phyloP scores from a whole-genome alignment of 2,329 filamentous ascomycete genomes.

The Stagonosporopsis cucurbitacearum region DNA sequence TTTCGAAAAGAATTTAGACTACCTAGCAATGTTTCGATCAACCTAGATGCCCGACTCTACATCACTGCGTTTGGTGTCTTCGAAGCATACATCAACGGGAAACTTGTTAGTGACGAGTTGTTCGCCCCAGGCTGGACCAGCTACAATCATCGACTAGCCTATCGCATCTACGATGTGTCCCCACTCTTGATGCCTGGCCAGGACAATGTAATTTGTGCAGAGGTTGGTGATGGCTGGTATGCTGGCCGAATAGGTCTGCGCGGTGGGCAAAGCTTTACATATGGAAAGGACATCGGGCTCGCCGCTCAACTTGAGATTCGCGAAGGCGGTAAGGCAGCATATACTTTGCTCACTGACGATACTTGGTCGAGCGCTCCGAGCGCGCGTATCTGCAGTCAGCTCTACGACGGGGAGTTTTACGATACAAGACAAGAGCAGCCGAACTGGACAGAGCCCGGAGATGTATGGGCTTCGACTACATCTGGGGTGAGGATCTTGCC shows the following conservation, averaged over 20 bases:
- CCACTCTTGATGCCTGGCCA: slow-evolving; percentile 40
- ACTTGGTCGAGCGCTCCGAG: not conserved
- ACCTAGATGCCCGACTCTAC: slow-evolving; percentile 13
- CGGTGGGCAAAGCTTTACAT: not conserved
- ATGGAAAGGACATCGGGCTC: not conserved
- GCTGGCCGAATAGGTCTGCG: slow-evolving; percentile 47
- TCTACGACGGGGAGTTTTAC: not conserved
- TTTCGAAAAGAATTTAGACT: not conserved
- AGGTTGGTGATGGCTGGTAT: slow-evolving; percentile 60
- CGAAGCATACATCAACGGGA: slow-evolving; percentile 19
- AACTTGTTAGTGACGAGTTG: slow-evolving; percentile 12
- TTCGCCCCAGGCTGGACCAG: slow-evolving; percentile 61
- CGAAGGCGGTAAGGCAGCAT: not conserved
- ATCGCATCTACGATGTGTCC: slow-evolving; percentile 61
- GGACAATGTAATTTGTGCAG: slow-evolving; percentile 50
- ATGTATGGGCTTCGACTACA: not conserved
- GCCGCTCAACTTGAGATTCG: not conserved
- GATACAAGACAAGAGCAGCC: not conserved
- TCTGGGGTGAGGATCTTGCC: not conserved
- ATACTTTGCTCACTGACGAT: not conserved
- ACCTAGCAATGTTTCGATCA: not conserved
- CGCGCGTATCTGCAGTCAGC: not conserved
- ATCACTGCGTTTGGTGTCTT: slow-evolving; percentile 21
- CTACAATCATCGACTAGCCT: slow-evolving; percentile 57
- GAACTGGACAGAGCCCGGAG: not conserved